These are phyloP conservation scores for Candida tropicalis DNA, from an alignment of 1,139 yeast genomes.

Conservation along the genomic window DNA sequence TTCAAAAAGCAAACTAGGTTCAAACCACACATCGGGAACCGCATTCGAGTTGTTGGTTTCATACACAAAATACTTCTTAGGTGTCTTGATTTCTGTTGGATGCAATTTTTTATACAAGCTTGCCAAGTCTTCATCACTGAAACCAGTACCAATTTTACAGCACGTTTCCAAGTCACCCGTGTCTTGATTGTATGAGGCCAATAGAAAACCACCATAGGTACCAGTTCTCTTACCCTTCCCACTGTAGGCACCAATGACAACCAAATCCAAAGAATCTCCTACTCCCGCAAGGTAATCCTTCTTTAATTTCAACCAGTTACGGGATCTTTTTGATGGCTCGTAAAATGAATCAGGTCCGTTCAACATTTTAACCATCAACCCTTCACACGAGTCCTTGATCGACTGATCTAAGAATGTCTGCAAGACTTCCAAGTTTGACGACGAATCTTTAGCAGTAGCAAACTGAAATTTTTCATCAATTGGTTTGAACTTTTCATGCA, in stretches of 20 bases:
- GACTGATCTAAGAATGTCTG: slow-evolving; percentile 89
- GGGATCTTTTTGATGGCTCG: slow-evolving; percentile 92
- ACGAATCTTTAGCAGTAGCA: slow-evolving; percentile 76
- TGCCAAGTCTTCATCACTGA: slow-evolving; percentile 80
- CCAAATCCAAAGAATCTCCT: slow-evolving; percentile 93
- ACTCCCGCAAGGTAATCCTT: slow-evolving; percentile 93
- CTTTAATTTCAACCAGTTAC: slow-evolving; percentile 94
- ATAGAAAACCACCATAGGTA: slow-evolving; percentile 87
- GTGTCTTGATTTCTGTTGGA: slow-evolving; percentile 66
- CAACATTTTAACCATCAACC: slow-evolving; percentile 90
- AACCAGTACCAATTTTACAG: slow-evolving; percentile 97
- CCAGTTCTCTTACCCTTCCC: slow-evolving; percentile 97
- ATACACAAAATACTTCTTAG: slow-evolving; percentile 72
- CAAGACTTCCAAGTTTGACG: slow-evolving; percentile 75
- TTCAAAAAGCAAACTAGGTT: slow-evolving; percentile 85
- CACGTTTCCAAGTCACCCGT: slow-evolving; percentile 93
- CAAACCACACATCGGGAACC: slow-evolving; percentile 95
- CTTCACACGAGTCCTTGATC: slow-evolving; percentile 90
- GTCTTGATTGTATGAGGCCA: slow-evolving; percentile 88
- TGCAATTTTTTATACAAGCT: slow-evolving; percentile 60
- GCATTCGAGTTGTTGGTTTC: slow-evolving; percentile 65
- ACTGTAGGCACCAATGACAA: slow-evolving; percentile 90
- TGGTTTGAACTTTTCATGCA: slow-evolving; percentile 58
- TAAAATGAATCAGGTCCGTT: slow-evolving; percentile 81
- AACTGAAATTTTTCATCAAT: slow-evolving; percentile 80